Evolutionary conservation across 106 monocot genomes (phyloP).

Genomic region (Dendrobium huoshanense): DNA sequence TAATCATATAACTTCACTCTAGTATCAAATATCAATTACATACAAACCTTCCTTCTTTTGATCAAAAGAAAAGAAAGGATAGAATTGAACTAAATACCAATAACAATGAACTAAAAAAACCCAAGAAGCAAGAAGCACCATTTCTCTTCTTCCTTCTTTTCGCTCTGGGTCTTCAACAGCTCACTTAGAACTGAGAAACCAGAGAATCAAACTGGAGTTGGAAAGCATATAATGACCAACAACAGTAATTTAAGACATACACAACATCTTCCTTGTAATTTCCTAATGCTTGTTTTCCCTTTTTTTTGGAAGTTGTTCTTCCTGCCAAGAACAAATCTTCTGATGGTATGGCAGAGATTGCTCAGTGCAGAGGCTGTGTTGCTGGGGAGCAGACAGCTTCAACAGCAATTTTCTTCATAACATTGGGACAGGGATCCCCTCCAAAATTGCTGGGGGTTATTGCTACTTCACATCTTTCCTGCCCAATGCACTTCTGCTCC

Average conservation of each 20-base stretch:
- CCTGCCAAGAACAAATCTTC: slow-evolving; percentile 4
- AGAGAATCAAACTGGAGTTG: not conserved
- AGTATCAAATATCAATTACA: not conserved
- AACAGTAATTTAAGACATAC: not conserved
- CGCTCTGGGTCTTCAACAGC: not conserved
- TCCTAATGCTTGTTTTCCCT: not conserved
- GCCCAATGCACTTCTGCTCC: slow-evolving; percentile 76
- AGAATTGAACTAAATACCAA: not conserved
- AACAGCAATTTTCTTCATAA: slow-evolving; percentile 76
- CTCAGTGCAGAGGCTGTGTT: not conserved
- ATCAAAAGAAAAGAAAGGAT: slow-evolving; percentile 2
- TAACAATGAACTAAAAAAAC: not conserved
- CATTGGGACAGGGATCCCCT: slow-evolving; percentile 88
- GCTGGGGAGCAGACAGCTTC: slow-evolving; percentile 63
- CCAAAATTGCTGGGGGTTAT: slow-evolving; percentile 75
- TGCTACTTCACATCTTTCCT: slow-evolving; percentile 54
- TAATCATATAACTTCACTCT: not conserved
- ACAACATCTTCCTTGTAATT: not conserved
- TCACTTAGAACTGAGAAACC: slow-evolving; percentile 3
- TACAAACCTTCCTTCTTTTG: slow-evolving; percentile 8
- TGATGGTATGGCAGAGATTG: not conserved
- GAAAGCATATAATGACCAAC: not conserved
- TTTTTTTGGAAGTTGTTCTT: not conserved
- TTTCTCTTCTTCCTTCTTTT: not conserved
- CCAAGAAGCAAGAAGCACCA: not conserved